phyloP scores from a whole-genome alignment of 2,329 filamentous ascomycete species.

The Stenocarpella maydis region DNA sequence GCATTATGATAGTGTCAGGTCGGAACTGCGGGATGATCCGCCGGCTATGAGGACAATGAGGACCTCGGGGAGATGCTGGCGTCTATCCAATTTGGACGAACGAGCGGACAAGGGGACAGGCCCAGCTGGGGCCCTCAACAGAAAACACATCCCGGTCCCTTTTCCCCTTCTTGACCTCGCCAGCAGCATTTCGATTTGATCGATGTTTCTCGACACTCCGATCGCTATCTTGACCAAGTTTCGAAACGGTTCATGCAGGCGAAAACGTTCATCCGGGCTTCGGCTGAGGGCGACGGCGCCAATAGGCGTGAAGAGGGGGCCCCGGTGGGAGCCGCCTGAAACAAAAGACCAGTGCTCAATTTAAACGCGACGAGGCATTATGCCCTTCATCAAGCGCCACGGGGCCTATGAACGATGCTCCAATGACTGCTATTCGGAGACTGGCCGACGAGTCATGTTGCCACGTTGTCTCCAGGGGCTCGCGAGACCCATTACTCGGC shows the following conservation, averaged over 20 bases:
- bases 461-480: slow-evolving; percentile 29
- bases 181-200: neutral
- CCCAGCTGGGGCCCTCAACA: neutral
- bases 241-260: slow-evolving; percentile 30
- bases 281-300: neutral
- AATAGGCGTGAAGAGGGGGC: neutral
- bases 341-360: slow-evolving; percentile 28
- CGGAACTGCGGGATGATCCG: neutral
- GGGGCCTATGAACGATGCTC: slow-evolving; percentile 17
- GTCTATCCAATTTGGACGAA: slow-evolving; percentile 5
- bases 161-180: neutral
- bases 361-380: slow-evolving; percentile 23
- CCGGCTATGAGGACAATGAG: neutral
- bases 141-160: slow-evolving; percentile 6
- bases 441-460: slow-evolving; percentile 29
- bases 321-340: slow-evolving; percentile 10
- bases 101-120: neutral
- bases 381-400: neutral
- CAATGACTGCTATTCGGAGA: slow-evolving; percentile 25
- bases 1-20: slow-evolving; percentile 16
- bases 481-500: slow-evolving; percentile 11
- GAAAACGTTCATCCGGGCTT: slow-evolving; percentile 25
- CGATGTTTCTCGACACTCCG: neutral
- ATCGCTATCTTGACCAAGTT: slow-evolving; percentile 17
- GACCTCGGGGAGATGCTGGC: slow-evolving; percentile 14